phyloP scores from a whole-genome alignment of 2,329 filamentous ascomycete genomes.

The Sporothrix curviconia region DNA sequence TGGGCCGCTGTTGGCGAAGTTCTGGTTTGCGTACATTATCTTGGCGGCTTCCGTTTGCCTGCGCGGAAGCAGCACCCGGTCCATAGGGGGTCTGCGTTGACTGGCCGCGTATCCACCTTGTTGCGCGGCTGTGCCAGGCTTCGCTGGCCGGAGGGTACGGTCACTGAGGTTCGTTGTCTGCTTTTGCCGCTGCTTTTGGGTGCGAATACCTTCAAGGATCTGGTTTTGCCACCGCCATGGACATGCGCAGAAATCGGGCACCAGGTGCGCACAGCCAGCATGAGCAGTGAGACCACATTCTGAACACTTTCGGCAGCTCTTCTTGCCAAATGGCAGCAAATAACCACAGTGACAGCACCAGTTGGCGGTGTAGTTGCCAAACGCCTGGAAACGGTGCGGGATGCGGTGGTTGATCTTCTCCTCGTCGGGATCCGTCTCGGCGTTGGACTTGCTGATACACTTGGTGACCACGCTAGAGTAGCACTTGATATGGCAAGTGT shows the following conservation, averaged over 20 bases:
- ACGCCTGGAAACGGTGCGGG: constrained; percentile 93
- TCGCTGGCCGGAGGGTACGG: constrained; percentile 56
- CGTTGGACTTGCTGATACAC: constrained; percentile 98
- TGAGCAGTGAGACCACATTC: constrained; percentile 93
- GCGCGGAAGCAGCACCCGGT: constrained; percentile 36
- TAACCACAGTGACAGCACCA: constrained; percentile 99
- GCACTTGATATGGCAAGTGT: constrained; percentile 96
- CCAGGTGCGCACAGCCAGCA: constrained; percentile 83
- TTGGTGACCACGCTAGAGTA: constrained; percentile 96
- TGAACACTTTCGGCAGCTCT: constrained; percentile 89
- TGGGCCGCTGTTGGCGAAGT: constrained; percentile 42
- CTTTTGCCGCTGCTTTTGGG: constrained; percentile 61
- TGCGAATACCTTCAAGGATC: constrained; percentile 79
- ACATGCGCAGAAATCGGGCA: constrained; percentile 99
- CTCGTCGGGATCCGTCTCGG: constrained; percentile 95
- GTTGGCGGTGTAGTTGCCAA: constrained; percentile 94
- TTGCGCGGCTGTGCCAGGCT: constrained; percentile 28
- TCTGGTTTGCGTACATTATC: constrained; percentile 51
- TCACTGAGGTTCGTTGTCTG: constrained; percentile 50
- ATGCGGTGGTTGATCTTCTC: constrained; percentile 99
- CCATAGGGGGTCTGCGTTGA: constrained; percentile 23
- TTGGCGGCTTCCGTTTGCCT: constrained; percentile 60
- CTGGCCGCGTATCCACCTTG: constrained; percentile 5
- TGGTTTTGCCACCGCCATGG: constrained; percentile 94
- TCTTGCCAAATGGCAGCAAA: constrained; percentile 87